Evolutionary conservation across 2,329 filamentous ascomycete species (phyloP), one percentile per base, ranked within the genome.

Genomic region (Ophiostoma sp.): DNA sequence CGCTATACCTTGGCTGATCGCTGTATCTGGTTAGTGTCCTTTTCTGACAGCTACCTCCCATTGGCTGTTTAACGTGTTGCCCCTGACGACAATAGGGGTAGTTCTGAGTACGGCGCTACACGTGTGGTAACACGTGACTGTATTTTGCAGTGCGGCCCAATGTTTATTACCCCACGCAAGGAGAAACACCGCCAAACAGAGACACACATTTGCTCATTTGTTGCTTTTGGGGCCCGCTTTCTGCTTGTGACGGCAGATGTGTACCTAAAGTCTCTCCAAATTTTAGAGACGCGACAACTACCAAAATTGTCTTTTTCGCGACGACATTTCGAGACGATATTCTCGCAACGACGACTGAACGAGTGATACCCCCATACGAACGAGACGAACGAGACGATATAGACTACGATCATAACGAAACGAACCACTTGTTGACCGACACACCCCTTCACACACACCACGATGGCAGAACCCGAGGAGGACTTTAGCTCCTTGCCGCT

Each of bases 391-490:
- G 50, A 52, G 50, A 28, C 42, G 42, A 55, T 3, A 25, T 15
- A 22, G 3, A 22, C 22, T 9, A 55, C 50, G 0, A 25, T 1
- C 9, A 55, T 22, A 45, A 19, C n/a, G 9, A 28, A 9, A 11
- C 61, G n/a, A 45, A 28, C 57, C 2, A 61, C 19, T 15, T 22
- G n/a, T 3, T 42, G 15, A 19, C 55, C 66, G 66, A 69, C 64
- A 33, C 12, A 3, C 28, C 48, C 50, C 50, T 17, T 48, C 39
- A 48, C 31, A 57, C n/a, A 50, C 48, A 1, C 4, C 71, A 74
- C 61, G 15, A 97, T 97, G 93, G 93, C 92, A 73, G 94, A 97
- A 77, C 84, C 87, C 81, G 93, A 95, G 82, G 93, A 95, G 80
- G 93, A 97, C 81, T 95, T 92, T 81, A 92, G 90, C 83, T 89